These are phyloP conservation scores for Aphanomyces stellatus DNA, from an alignment of 352 stramenopile genomes.

Conservation along the genomic window DNA sequence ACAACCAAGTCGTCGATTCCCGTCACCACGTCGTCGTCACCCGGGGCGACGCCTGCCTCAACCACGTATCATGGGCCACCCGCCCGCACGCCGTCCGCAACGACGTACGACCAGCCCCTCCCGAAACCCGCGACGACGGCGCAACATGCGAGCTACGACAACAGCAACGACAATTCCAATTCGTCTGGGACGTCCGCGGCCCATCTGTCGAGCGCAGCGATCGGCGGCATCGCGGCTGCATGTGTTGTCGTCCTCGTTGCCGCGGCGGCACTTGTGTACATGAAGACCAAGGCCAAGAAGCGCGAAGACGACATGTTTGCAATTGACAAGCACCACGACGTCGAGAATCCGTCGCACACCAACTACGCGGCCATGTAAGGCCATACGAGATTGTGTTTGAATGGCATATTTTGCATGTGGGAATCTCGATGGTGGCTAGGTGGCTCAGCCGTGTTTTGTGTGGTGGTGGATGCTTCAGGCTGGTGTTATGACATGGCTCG, in stretches of 20 bases:
- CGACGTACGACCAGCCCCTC: too few relatives aligned
- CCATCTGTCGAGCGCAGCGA: neutral
- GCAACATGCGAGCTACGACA: neutral
- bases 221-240: neutral
- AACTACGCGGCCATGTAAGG: constrained; percentile 4
- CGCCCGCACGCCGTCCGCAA: too few relatives aligned
- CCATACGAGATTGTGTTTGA: too few relatives aligned
- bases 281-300: neutral
- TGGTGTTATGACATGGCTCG: too few relatives aligned
- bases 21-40: too few relatives aligned
- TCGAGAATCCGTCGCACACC: neutral
- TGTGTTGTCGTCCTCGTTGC: neutral
- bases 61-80: too few relatives aligned
- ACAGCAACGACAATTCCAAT: neutral
- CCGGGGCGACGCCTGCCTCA: too few relatives aligned
- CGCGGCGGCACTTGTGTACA: neutral
- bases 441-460: too few relatives aligned
- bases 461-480: too few relatives aligned
- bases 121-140: neutral
- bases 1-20: too few relatives aligned
- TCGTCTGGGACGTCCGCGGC: neutral
- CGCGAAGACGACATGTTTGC: constrained; percentile 3
- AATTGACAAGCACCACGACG: neutral
- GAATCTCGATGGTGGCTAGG: too few relatives aligned
- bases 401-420: too few relatives aligned